Base-by-base conservation (phyloP, 768 basidiomycete species). In the Inosperma sp. region DNA sequence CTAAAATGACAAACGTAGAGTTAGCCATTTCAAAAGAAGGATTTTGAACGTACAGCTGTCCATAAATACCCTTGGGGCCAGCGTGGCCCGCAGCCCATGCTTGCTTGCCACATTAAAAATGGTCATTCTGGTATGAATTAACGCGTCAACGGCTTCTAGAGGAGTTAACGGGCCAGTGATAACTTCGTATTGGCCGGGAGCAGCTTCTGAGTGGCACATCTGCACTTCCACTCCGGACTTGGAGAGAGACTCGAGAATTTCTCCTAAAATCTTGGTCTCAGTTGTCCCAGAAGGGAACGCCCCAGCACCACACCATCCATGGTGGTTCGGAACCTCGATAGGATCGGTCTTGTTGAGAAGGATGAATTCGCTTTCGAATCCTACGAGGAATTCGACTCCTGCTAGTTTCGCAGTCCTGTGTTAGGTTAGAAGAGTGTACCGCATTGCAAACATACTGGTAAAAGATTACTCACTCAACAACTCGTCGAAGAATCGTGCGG, bases 281-380 rank as follows among this genome's bases (percentile, higher is more conserved):
- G 60, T 53, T 1, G 73, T 71, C 13, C 84, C 86, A 0, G 81
- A 56, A 2, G 59, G 57, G 2, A 76, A 51, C 1, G 64, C 73
- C 23, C 61, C 51, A 0, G 81, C 64, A 25, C 64, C 65, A 19
- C 73, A 74, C 73, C 75, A 88, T 22, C 72, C 72, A 36, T 73
- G 71, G 2, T 68, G 36, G 55, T 80, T 79, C 25, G 74, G 74
- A 13, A 77, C 63, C 25, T 68, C 65, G 26, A 79, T 60, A 0
- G 82, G 81, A 6, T 67, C 51, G 0, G 72, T 76, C 2, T 73
- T 73, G 50, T 73, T 77, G 19, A 88, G 72, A 12, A 88, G 76
- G 43, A 81, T 78, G 52, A 88, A 86, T 61, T 88, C 86, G 1
- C 74, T 74, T 67, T 88, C 86, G 51, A 83, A 73, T 3, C 86